Base-by-base conservation (phyloP, 352 stramenopile species). In the Phytophthora agathidicida region DNA sequence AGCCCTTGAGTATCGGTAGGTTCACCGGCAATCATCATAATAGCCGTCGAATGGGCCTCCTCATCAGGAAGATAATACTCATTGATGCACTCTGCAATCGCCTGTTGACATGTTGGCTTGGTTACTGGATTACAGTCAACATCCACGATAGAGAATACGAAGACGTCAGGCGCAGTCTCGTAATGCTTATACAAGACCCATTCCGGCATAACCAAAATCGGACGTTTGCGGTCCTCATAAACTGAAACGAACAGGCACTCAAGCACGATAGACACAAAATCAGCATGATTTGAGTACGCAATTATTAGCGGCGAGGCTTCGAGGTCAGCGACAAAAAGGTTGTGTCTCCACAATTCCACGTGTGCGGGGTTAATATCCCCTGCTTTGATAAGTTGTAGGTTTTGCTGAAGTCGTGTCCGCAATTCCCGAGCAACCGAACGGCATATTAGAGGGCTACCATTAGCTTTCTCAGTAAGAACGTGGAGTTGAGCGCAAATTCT, bases 21-120 rank as follows among this genome's bases (percentile, higher is more conserved):
- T 19, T 81, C 75, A 14, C 71, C 68, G 6, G 53, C 42, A 19
- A 81, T 50, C 71, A 81, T 73, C 13, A 80, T 43, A 17, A 75
- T 23, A 14, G 14, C 37, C 7, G 53, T 35, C 7, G 31, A 27
- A 4, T 38, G 19, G 17, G 24, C 20, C 19, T n/a, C 39, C n/a
- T 48, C 41, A 39, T 19, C 31, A 35, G 27, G 35, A 30, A 10
- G 4, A 13, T 16, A 35, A 27, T 67, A 67, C 10, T 60, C 17
- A 8, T 30, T 11, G 14, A 53, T 52, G 26, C 32, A 57, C 4
- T 24, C 16, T 20, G 37, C 39, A n/a, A 66, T 43, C 14, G 9
- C 22, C 28, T 49, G n/a, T 17, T 52, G 45, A 20, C 53, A 66
- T 10, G 7, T 17, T 22, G 39, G 16, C 3, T 56, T 55, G 2